Base-by-base conservation (phyloP, 495 filamentous ascomycete genomes). In the Xylaria curta region DNA sequence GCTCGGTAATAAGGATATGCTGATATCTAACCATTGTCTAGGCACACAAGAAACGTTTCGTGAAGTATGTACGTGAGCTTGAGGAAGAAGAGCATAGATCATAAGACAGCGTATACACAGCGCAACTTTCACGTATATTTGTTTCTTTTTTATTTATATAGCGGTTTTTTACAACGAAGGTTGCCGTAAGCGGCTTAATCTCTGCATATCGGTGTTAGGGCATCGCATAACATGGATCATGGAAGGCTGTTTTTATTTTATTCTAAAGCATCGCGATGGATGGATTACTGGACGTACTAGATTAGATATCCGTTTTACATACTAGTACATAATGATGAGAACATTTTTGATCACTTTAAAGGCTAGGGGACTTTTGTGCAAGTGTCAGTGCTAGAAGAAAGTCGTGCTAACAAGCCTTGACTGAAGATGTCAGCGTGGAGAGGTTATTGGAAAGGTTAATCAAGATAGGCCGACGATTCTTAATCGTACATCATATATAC, bases 31-130 rank as follows among this genome's bases (percentile, higher is more conserved):
- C 62, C 4, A 2, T 66, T 49, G 28, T 17, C 17, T n/a, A 90
- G 88, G 87, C 90, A 31, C 96, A 99, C 81, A 99, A 98, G 83
- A 99, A 99, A 84, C 89, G 90, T 26, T 99, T 99, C 84, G 95
- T 97, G 65, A 97, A 94, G 81, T 97, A 94, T 79, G 90, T 97
- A 82, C 93, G 93, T 72, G 89, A 94, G 76, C 79, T 94, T 46
- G 92, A 95, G 75, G 88, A 89, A 73, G 86, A 87, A 76, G 83
- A 90, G 69, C 74, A 79, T 64, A 53, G 62, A 21, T 47, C 61
- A 71, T 66, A 49, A 70, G 68, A 47, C n/a, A 61, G 58, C 67
- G 62, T 46, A 56, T 68, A 46, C 26, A 21, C 13, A 42, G 62
- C 62, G 44, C 33, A 36, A 36, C n/a, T 65, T 65, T 1, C 17